A percentile compares a stretch with the other conserved stretches of the same genome.
phyloP scores from a whole-genome alignment of 2,329 filamentous ascomycete species.

The Esteya vermicola region DNA sequence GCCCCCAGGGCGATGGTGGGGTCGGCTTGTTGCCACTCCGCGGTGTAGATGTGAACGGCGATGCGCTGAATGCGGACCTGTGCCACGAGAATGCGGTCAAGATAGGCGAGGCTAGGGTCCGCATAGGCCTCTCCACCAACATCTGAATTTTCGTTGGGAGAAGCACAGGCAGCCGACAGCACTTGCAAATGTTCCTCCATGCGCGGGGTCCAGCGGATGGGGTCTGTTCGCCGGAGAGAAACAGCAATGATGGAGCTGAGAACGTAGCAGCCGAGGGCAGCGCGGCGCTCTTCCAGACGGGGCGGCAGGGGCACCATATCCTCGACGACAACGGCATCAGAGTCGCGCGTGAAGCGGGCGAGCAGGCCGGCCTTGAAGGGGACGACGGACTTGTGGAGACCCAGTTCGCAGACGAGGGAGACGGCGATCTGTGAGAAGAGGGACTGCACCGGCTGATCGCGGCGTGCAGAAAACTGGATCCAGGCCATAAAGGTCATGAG shows the following conservation, averaged over 20 bases:
- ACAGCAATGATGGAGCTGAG: conserved; percentile 17
- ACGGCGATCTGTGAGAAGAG: conserved; percentile 26
- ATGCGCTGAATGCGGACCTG: conserved; percentile 27
- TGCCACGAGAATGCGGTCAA: conserved; percentile 33
- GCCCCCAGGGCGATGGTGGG: neutral
- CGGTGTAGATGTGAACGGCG: conserved; percentile 18
- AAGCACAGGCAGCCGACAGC: conserved; percentile 30
- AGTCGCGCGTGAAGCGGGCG: conserved; percentile 5
- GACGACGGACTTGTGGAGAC: conserved; percentile 19
- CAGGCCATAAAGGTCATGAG: conserved; percentile 23
- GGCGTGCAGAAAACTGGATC: conserved; percentile 10
- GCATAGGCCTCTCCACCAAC: too few relatives aligned
- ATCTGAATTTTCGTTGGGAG: too few relatives aligned
- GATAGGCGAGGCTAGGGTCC: conserved; percentile 3
- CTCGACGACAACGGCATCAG: conserved; percentile 7
- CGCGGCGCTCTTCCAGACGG: conserved; percentile 30
- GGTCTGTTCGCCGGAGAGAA: conserved; percentile 29
- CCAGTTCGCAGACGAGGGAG: conserved; percentile 29
- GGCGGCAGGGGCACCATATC: neutral
- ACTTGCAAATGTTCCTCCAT: conserved; percentile 41
- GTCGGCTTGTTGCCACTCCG: conserved; percentile 12
- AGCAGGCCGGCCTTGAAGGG: conserved; percentile 5
- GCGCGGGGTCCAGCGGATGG: conserved; percentile 41
- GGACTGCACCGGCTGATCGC: conserved; percentile 26
- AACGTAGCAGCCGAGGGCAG: conserved; percentile 30